These are phyloP conservation scores for Acidiella bohemica DNA, from an alignment of 495 filamentous ascomycete species.

Conservation along the genomic window DNA sequence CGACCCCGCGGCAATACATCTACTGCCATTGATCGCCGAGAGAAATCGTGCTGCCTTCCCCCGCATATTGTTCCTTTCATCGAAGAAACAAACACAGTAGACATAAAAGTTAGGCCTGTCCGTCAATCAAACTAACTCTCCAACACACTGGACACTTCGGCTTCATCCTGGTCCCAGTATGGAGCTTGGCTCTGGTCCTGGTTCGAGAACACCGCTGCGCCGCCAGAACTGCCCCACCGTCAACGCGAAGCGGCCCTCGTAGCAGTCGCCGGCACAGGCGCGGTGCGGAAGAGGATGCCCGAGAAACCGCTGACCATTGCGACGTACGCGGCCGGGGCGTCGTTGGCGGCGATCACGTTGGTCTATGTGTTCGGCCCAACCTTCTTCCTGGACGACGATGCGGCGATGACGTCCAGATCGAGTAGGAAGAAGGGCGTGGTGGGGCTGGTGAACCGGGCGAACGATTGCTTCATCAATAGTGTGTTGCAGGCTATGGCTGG, in stretches of 20 bases:
- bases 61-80: too few species aligned
- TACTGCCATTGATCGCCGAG: too few species aligned
- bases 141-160: too few species aligned
- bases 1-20: too few species aligned
- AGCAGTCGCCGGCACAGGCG: slow-evolving; percentile 8
- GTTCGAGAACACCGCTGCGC: too few species aligned
- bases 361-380: slow-evolving; percentile 96
- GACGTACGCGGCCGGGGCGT: slow-evolving; percentile 89
- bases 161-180: too few species aligned
- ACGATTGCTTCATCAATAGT: slow-evolving; percentile 99
- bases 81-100: too few species aligned
- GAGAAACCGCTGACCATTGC: slow-evolving; percentile 76
- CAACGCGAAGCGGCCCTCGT: slow-evolving; percentile 16
- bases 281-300: slow-evolving; percentile 48
- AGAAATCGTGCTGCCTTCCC: too few species aligned
- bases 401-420: slow-evolving; percentile 41
- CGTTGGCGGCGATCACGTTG: slow-evolving; percentile 85
- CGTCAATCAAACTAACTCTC: too few species aligned
- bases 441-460: slow-evolving; percentile 78
- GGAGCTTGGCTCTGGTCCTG: too few species aligned
- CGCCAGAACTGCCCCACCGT: too few species aligned
- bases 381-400: slow-evolving; percentile 76
- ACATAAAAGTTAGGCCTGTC: too few species aligned
- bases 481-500: slow-evolving; percentile 91
- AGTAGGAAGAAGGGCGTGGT: slow-evolving; percentile 77